These are phyloP conservation scores for Cladosporium sp. DNA, from an alignment of 2,329 filamentous ascomycete genomes.

Conservation along the genomic window DNA sequence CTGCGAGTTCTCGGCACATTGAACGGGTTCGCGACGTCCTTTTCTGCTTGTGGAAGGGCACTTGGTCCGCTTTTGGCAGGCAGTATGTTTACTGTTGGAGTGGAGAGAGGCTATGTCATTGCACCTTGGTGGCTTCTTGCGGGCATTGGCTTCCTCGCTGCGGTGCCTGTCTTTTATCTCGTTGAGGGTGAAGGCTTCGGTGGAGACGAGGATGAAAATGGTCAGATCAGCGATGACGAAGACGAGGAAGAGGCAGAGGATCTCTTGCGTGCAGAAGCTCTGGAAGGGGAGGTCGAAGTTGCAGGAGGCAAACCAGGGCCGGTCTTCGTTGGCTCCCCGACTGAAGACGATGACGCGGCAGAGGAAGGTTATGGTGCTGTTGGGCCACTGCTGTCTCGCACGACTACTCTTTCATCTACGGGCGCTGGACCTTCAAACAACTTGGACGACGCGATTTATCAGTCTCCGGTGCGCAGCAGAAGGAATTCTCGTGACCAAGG, in stretches of 20 bases:
- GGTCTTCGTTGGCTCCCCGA: conserved; percentile 1
- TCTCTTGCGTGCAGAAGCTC: conserved; percentile 14
- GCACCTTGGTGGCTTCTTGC: conserved; percentile 79
- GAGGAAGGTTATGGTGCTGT: conserved; percentile 39
- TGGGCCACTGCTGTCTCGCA: conserved; percentile 32
- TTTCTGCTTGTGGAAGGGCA: conserved; percentile 75
- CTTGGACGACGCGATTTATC: conserved; percentile 16
- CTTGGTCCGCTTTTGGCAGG: conserved; percentile 73
- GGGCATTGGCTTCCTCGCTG: conserved; percentile 58
- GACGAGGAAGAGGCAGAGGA: conserved; percentile 24
- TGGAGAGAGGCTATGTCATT: conserved; percentile 70
- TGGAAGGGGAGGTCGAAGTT: conserved; percentile 23
- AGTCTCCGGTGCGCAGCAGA: conserved; percentile 18
- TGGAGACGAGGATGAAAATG: conserved; percentile 32
- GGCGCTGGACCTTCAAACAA: conserved; percentile 21
- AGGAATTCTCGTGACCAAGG: conserved; percentile 19
- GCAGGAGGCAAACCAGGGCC: conserved; percentile 18
- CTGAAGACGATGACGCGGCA: conserved; percentile 19
- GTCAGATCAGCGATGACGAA: conserved; percentile 34
- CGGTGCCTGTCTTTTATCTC: conserved; percentile 69
- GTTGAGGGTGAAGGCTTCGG: conserved; percentile 68
- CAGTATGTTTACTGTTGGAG: conserved; percentile 68
- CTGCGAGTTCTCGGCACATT: conserved; percentile 77
- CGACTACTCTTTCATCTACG: conserved; percentile 27
- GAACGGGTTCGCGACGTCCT: conserved; percentile 84